A percentile compares a stretch with the other conserved stretches of the same genome.
Conservation (phyloP, 1,284 basidiomycete genomes). For the Ceratobasidium sp. region DNA sequence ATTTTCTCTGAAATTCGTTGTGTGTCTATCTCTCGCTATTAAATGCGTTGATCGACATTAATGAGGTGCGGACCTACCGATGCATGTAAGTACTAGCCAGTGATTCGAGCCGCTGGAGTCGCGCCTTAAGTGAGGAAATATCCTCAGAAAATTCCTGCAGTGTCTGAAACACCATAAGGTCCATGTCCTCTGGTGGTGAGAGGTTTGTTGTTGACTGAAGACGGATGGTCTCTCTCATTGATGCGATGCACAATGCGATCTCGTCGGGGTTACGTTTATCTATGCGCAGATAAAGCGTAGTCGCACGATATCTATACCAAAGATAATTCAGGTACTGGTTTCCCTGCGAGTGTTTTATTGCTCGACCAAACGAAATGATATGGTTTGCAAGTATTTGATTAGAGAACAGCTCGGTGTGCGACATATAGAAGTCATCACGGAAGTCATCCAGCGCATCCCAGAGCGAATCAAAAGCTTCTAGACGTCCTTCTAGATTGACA, state of each 20-base stretch:
- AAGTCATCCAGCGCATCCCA: not conserved
- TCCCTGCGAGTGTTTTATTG: not conserved
- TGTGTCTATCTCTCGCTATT: not conserved
- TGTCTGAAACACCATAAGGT: not conserved
- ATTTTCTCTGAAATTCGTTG: not conserved
- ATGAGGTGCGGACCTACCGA: not conserved
- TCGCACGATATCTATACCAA: conserved; percentile 12
- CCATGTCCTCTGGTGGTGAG: not conserved
- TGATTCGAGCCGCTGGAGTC: not conserved
- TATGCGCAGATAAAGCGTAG: conserved; percentile 9
- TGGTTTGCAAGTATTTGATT: not conserved
- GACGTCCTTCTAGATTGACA: not conserved
- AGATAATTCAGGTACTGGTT: not conserved
- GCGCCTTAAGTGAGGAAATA: not conserved
- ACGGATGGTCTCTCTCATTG: not conserved
- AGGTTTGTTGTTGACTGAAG: not conserved
- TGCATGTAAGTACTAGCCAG: not conserved
- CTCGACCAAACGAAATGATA: conserved; percentile 5
- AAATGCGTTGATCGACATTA: not conserved
- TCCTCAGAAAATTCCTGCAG: not conserved
- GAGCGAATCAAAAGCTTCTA: not conserved
- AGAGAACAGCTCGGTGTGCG: not conserved
- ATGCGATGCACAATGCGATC: conserved; percentile 6
- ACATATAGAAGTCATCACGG: not conserved
- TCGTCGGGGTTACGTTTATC: conserved; percentile 21